Base-by-base conservation (phyloP, 2,329 filamentous ascomycete species). In the Microdochium paspali region DNA sequence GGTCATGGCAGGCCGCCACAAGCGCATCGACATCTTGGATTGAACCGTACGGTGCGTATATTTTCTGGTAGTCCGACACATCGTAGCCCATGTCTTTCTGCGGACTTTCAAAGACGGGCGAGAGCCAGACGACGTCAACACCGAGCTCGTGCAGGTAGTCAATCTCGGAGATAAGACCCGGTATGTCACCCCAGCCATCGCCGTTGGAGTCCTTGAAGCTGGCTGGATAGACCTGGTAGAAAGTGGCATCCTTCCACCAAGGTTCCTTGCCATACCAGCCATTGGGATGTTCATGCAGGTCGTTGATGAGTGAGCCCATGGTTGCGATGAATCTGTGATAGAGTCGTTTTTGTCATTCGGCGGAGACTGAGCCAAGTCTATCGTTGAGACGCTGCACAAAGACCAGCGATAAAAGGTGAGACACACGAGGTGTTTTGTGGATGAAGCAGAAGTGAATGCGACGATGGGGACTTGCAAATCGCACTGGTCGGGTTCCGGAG, bases 1-100 rank as follows among this genome's bases (percentile, higher is more conserved):
- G 67, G 4, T 66, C 53, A 50, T 87, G 81, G 31, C 77, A 76
- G 10, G 76, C 76, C 20, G 68, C 51, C n/a, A 86, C 77, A 25
- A 89, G 60, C 0, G 65, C 63, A 45, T 87, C 81, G 24, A 87
- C 77, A 58, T 89, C 83, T 40, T 72, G 68, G 12, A 87, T 66
- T 1, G 78, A 82, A 4, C 85, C 85, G 52, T 86, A 89, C 1
- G 76, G 74, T 0, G 75, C 70, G 51, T 86, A 76, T 25, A 89
- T 82, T 32, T 70, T 72, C 52, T 80, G 74, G 53, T 88, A 88
- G 58, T 88, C 76, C 0, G 75, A 75, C n/a, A 87, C 77, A 54
- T 87, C 84, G 56, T 87, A 87, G 24, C 83, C 84, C 81, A 86
- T 84, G 51, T 87, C 83, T 15, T 74, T 67, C 51, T 82, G 78